Conservation (phyloP, 2,329 filamentous ascomycete species). For the Beauveria pseudobassiana region DNA sequence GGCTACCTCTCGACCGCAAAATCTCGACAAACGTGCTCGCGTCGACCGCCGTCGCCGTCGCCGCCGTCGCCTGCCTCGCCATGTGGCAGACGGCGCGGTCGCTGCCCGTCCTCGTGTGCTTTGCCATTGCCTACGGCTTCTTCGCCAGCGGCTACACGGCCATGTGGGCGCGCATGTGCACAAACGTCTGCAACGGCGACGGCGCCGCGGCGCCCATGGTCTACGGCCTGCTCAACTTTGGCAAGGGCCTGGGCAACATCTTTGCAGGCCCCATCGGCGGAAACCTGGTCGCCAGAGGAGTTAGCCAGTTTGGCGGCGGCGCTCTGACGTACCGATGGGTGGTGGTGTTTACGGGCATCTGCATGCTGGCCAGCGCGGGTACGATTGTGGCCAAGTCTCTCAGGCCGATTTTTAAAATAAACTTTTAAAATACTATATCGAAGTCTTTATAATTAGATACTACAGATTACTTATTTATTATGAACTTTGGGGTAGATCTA, state of each 20-base stretch:
- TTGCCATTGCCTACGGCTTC: constrained; percentile 46
- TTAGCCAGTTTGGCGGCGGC: neutral
- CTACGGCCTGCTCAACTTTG: constrained; percentile 22
- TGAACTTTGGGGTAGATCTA: no score
- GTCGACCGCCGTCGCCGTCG: constrained; percentile 35
- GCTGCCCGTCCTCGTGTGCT: constrained; percentile 37
- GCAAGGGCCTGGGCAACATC: constrained; percentile 26
- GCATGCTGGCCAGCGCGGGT: constrained; percentile 5
- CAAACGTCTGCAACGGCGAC: constrained; percentile 21
- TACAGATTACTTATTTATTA: no score
- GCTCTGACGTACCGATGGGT: constrained; percentile 1
- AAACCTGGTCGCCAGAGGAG: constrained; percentile 15
- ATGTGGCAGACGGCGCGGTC: constrained; percentile 44
- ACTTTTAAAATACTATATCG: no score
- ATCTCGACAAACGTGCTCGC: constrained; percentile 14
- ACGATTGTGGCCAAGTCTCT: neutral
- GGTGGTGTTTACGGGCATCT: constrained; percentile 1
- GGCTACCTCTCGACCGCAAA: constrained; percentile 40
- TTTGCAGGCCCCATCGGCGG: constrained; percentile 23
- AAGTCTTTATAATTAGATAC: no score
- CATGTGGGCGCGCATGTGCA: constrained; percentile 22
- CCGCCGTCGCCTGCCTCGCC: constrained; percentile 38
- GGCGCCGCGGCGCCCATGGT: constrained; percentile 19
- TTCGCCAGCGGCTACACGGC: constrained; percentile 13
- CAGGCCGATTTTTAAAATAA: no score